Evolutionary conservation across 2,329 filamentous ascomycete species (phyloP).

Genomic region (Fusarium xyrophilum): DNA sequence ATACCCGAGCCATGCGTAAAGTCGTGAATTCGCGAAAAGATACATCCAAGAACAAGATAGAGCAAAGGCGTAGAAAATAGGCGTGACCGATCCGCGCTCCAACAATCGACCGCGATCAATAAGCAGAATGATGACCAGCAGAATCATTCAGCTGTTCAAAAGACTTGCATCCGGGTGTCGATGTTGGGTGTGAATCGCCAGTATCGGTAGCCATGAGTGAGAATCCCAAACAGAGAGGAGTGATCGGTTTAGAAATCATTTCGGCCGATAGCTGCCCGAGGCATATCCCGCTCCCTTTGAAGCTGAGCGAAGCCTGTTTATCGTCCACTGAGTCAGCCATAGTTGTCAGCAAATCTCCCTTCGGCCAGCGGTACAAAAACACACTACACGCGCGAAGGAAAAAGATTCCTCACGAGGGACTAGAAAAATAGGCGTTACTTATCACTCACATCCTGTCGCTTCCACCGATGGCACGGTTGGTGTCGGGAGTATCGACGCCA

Average conservation of each 20-base stretch:
- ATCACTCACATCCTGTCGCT: slow-evolving; percentile 97
- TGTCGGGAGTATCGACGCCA: slow-evolving; percentile 71
- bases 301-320: slow-evolving; percentile 85
- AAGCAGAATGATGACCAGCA: slow-evolving; percentile 32
- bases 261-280: slow-evolving; percentile 51
- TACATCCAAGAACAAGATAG: slow-evolving; percentile 54
- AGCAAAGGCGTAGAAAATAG: slow-evolving; percentile 48
- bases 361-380: slow-evolving; percentile 74
- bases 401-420: slow-evolving; percentile 87
- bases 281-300: slow-evolving; percentile 69
- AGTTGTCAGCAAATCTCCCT: slow-evolving; percentile 74
- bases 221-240: slow-evolving; percentile 25
- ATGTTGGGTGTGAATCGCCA: slow-evolving; percentile 39
- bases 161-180: slow-evolving; percentile 39
- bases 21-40: slow-evolving; percentile 45
- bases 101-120: slow-evolving; percentile 41
- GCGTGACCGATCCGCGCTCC: slow-evolving; percentile 37
- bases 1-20: slow-evolving; percentile 51
- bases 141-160: slow-evolving; percentile 29
- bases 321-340: slow-evolving; percentile 84
- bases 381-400: slow-evolving; percentile 81
- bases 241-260: slow-evolving; percentile 38
- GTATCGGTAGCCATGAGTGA: slow-evolving; percentile 36
- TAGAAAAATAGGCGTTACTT: slow-evolving; percentile 53
- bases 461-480: slow-evolving; percentile 77